These are phyloP conservation scores for Termitomyces sp. DNA, from an alignment of 768 basidiomycete species.

Conservation along the genomic window DNA sequence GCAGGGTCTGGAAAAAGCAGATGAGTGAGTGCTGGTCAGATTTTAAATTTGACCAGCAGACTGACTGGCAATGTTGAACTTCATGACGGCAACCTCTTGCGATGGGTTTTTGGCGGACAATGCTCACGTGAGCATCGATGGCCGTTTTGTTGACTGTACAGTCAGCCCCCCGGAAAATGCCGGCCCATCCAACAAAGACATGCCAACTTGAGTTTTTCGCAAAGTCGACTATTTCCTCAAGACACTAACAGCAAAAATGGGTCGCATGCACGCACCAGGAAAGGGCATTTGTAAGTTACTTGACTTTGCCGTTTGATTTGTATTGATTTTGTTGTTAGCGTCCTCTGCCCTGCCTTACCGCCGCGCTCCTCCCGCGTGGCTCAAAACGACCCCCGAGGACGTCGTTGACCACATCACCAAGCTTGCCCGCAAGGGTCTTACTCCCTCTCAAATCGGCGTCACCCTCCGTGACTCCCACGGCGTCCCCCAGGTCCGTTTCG, in stretches of 20 bases:
- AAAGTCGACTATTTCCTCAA: conserved; percentile 23
- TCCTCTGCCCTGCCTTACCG: conserved; percentile 98
- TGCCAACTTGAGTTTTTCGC: neutral
- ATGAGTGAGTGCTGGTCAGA: neutral
- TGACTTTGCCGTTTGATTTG: too few relatives aligned
- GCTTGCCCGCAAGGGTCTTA: conserved; percentile 95
- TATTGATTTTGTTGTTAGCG: conserved; percentile 33
- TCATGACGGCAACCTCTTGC: conserved; percentile 63
- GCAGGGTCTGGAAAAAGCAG: conserved; percentile 67
- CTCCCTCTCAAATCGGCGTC: conserved; percentile 97
- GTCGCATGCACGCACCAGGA: conserved; percentile 99
- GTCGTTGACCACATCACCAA: conserved; percentile 96
- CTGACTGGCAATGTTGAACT: conserved; percentile 96
- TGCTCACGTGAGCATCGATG: conserved; percentile 26
- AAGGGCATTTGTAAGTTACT: conserved; percentile 99
- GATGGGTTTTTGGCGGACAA: conserved; percentile 20
- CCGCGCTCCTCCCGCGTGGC: conserved; percentile 91
- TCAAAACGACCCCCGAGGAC: conserved; percentile 93
- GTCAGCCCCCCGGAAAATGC: conserved; percentile 37
- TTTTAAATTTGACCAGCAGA: conserved; percentile 6
- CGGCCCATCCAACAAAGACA: conserved; percentile 11
- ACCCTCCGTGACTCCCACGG: conserved; percentile 97
- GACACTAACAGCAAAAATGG: conserved; percentile 55
- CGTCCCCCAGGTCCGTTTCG: conserved; percentile 95
- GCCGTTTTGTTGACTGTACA: conserved; percentile 60